phyloP scores from a whole-genome alignment of 169 alveolate genomes.

The Amoebophrya sp. region DNA sequence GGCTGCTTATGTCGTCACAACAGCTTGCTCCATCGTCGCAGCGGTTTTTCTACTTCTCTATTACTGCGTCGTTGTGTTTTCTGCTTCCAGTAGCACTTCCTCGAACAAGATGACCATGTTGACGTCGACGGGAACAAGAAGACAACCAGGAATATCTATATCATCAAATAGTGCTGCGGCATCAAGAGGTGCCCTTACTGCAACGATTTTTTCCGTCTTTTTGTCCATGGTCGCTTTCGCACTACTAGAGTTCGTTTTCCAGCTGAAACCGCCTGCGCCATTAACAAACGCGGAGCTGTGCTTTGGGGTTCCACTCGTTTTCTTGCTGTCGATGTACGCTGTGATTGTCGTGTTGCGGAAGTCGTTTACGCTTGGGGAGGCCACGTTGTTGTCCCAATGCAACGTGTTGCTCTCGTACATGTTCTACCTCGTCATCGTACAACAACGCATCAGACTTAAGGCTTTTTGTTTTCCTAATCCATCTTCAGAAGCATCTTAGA shows the following conservation, averaged over 20 bases:
- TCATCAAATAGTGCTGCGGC: too few relatives aligned
- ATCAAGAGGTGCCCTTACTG: too few relatives aligned
- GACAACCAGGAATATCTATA: too few relatives aligned
- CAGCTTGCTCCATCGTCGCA: background rate
- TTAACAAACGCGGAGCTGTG: slow-evolving; percentile 4
- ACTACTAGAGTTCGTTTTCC: background rate
- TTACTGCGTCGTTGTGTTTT: background rate
- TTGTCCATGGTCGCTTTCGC: background rate
- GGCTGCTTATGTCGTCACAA: background rate
- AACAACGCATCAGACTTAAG: background rate
- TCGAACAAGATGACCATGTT: too few relatives aligned
- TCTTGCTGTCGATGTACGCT: background rate
- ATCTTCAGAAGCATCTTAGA: too few relatives aligned
- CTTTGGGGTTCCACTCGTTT: background rate
- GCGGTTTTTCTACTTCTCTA: background rate
- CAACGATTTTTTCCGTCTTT: background rate
- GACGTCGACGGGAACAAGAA: too few relatives aligned
- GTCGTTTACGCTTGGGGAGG: background rate
- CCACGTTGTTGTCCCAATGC: background rate
- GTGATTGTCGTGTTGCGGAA: background rate
- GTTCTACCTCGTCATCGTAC: background rate
- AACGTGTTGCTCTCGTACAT: background rate
- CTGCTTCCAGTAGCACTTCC: too few relatives aligned
- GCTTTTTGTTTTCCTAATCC: too few relatives aligned
- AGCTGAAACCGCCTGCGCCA: background rate